phyloP scores from a whole-genome alignment of 2,329 filamentous ascomycete genomes.

The Stachybotrys echinatus region DNA sequence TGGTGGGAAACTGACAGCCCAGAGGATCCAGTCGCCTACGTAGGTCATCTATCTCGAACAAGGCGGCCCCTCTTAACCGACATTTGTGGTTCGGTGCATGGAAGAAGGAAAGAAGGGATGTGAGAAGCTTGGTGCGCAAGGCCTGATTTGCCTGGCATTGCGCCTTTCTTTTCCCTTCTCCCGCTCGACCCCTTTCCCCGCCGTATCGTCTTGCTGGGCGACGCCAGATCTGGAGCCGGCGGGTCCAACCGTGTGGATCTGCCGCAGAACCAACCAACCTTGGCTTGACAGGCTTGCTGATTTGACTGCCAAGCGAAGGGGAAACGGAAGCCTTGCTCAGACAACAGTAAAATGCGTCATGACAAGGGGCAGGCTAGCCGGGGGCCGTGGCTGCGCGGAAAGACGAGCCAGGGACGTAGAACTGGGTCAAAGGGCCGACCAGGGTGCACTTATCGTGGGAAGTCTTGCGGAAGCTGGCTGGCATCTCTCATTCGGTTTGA shows the following conservation, averaged over 20 bases:
- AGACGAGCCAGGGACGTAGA: neutral
- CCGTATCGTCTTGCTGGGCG: neutral
- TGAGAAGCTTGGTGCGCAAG: no score
- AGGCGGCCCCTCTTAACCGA: no score
- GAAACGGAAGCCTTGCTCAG: neutral
- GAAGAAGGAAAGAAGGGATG: no score
- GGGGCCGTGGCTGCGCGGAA: neutral
- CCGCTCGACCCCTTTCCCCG: neutral
- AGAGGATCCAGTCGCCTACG: no score
- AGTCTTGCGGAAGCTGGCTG: no score
- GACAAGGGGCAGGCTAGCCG: neutral
- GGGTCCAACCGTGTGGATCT: neutral
- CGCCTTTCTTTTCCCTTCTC: neutral
- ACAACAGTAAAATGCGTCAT: neutral
- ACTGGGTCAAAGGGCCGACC: neutral
- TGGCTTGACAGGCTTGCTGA: neutral
- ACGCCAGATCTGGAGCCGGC: neutral
- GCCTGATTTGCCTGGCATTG: no score
- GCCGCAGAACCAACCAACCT: neutral
- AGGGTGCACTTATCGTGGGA: no score
- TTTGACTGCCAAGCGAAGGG: neutral
- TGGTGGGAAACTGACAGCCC: no score
- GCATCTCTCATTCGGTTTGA: no score
- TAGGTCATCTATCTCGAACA: no score
- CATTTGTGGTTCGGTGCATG: no score